Evolutionary conservation across 768 basidiomycete species (phyloP).

Genomic region (Psilocybe azurescens): DNA sequence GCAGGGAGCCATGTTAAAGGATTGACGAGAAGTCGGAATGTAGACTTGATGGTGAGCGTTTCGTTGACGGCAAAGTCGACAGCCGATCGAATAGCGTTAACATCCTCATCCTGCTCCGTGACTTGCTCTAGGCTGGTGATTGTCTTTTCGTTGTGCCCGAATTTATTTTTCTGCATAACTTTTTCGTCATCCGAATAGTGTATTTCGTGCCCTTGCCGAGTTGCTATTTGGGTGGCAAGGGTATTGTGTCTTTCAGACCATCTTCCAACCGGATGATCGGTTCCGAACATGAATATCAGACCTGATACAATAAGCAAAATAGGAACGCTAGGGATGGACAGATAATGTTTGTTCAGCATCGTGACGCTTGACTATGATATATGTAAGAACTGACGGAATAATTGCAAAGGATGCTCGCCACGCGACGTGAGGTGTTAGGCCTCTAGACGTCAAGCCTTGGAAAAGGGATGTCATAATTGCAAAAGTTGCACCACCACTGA

Average conservation of each 20-base stretch:
- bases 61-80: conserved; percentile 53
- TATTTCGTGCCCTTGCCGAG: conserved; percentile 21
- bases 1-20: conserved; percentile 62
- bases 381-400: conserved; percentile 42
- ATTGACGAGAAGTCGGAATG: conserved; percentile 37
- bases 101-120: conserved; percentile 8
- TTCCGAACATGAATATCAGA: conserved; percentile 48
- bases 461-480: conserved; percentile 61
- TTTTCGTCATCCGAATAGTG: conserved; percentile 27
- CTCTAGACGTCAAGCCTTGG: conserved; percentile 38
- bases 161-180: conserved; percentile 10
- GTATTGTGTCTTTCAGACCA: conserved; percentile 53
- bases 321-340: conserved; percentile 38
- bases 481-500: conserved; percentile 55
- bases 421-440: conserved; percentile 44
- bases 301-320: conserved; percentile 48
- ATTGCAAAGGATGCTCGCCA: conserved; percentile 63
- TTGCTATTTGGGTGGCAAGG: conserved; percentile 31
- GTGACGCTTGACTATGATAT: too few species aligned
- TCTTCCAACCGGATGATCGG: conserved; percentile 58
- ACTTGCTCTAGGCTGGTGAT: conserved; percentile 27
- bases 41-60: conserved; percentile 39
- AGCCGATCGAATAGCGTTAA: conserved; percentile 27
- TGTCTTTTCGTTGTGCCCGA: conserved; percentile 32
- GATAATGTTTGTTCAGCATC: not conserved